Evolutionary conservation across 1,139 yeast species (phyloP).

Genomic region (Suzukiozyma palmioleophila): DNA sequence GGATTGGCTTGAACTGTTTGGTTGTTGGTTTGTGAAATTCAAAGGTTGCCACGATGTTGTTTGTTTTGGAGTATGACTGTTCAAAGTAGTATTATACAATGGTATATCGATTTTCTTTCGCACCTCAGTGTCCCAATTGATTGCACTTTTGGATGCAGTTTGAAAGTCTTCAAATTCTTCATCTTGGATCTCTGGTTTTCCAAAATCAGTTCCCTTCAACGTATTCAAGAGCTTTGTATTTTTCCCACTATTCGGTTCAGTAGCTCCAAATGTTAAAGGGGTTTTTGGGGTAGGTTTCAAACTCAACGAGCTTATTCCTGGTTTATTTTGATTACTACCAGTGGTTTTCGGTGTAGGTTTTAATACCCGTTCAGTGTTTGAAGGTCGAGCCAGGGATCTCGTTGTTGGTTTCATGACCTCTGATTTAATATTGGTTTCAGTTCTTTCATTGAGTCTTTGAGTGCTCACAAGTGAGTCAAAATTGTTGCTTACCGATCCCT

Average conservation of each 20-base stretch:
- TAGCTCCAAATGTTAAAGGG: constrained; percentile 24
- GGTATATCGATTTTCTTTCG: constrained; percentile 9
- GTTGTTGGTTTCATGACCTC: constrained; percentile 13
- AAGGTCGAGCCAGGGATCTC: neutral
- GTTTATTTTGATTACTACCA: neutral
- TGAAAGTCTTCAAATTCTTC: constrained; percentile 33
- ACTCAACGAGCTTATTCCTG: constrained; percentile 7
- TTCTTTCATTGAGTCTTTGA: constrained; percentile 23
- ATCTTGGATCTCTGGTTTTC: constrained; percentile 12
- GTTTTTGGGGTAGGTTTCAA: constrained; percentile 10
- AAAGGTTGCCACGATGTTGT: constrained; percentile 4
- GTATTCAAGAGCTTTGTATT: constrained; percentile 18
- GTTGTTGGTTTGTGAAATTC: constrained; percentile 4
- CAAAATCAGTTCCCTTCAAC: constrained; percentile 16
- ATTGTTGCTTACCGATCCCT: constrained; percentile 8
- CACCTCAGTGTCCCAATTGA: constrained; percentile 20
- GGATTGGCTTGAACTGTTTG: neutral
- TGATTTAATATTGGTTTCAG: constrained; percentile 7
- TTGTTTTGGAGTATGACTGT: constrained; percentile 4
- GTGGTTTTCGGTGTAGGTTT: neutral
- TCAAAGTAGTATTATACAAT: constrained; percentile 2
- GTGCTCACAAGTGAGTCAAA: constrained; percentile 32
- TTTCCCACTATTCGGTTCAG: constrained; percentile 9
- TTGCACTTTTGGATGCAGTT: constrained; percentile 4
- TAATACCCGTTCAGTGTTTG: constrained; percentile 2